Percentiles rank a stretch among this genome's conserved stretches.
Evolutionary conservation across 192 early-diverging fungal species (phyloP).

Genomic region (Anaeromyces robustus): DNA sequence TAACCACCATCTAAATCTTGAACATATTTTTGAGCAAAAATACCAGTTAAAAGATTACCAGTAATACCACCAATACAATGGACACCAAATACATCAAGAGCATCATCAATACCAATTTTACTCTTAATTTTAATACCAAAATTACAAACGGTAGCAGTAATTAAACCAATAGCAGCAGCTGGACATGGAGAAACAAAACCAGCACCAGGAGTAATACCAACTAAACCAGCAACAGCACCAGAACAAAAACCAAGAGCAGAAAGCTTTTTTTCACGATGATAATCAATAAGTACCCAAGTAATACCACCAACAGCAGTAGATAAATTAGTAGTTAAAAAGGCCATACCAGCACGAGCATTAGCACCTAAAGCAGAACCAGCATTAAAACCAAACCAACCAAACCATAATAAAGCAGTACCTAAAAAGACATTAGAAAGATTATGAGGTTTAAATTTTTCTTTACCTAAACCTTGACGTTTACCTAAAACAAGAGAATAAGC

Average conservation of each 20-base stretch:
- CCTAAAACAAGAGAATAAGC: slow-evolving; percentile 72
- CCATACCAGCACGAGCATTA: slow-evolving; percentile 54
- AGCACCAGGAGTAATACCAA: slow-evolving; percentile 72
- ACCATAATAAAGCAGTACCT: slow-evolving; percentile 69
- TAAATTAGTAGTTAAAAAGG: slow-evolving; percentile 58
- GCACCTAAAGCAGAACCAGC: slow-evolving; percentile 58
- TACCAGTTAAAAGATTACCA: slow-evolving; percentile 68
- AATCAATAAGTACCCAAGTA: slow-evolving; percentile 60
- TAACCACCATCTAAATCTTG: slow-evolving; percentile 35
- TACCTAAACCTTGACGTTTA: slow-evolving; percentile 46
- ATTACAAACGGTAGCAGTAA: slow-evolving; percentile 45
- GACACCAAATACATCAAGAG: slow-evolving; percentile 68
- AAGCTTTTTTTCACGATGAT: slow-evolving; percentile 48
- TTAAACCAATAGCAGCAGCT: slow-evolving; percentile 56
- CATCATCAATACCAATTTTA: slow-evolving; percentile 21
- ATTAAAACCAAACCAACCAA: slow-evolving; percentile 88
- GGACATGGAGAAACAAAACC: slow-evolving; percentile 60
- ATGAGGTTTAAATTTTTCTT: slow-evolving; percentile 59
- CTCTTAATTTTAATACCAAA: slow-evolving; percentile 44
- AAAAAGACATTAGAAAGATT: slow-evolving; percentile 71
- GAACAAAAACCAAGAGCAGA: slow-evolving; percentile 74
- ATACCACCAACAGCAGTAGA: slow-evolving; percentile 52
- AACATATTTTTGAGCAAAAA: slow-evolving; percentile 63
- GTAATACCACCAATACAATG: slow-evolving; percentile 33
- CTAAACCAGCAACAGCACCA: slow-evolving; percentile 72